Evolutionary conservation across 495 filamentous ascomycete genomes (phyloP).

Genomic region (Talaromyces liani): DNA sequence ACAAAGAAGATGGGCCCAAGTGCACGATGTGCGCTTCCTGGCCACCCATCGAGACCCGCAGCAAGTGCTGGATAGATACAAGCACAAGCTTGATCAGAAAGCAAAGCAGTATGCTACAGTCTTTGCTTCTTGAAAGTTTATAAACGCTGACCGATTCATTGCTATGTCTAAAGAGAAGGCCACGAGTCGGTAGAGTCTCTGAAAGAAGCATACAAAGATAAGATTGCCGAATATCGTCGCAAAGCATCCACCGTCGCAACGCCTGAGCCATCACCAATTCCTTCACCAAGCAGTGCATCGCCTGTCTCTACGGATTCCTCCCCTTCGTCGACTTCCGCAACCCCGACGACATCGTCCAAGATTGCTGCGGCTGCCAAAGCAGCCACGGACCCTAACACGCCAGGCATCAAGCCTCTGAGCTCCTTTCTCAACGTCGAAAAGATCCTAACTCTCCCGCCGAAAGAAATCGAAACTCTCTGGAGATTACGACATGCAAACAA

Average conservation of each 20-base stretch:
- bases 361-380: conserved; percentile 23
- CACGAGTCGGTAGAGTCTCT: conserved; percentile 65
- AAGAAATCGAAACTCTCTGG: conserved; percentile 85
- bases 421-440: conserved; percentile 80
- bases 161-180: conserved; percentile 51
- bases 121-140: background rate
- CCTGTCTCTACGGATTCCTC: conserved; percentile 14
- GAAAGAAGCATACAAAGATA: conserved; percentile 73
- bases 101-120: conserved; percentile 54
- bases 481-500: conserved; percentile 73
- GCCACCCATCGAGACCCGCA: conserved; percentile 57
- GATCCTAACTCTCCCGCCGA: conserved; percentile 58
- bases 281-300: conserved; percentile 1
- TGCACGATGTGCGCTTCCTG: conserved; percentile 86
- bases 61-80: conserved; percentile 74
- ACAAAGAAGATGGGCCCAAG: conserved; percentile 84
- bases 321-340: conserved; percentile 18
- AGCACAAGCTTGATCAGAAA: conserved; percentile 75
- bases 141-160: background rate
- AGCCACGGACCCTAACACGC: conserved; percentile 22
- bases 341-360: conserved; percentile 11
- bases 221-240: conserved; percentile 60
- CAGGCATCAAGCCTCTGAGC: conserved; percentile 70
- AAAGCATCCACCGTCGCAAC: conserved; percentile 51
- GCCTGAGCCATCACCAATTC: conserved; percentile 29